A percentile compares a stretch with the other conserved stretches of the same genome.
phyloP scores from a whole-genome alignment of 1,284 basidiomycete genomes.

The Fomitopsis betulina region DNA sequence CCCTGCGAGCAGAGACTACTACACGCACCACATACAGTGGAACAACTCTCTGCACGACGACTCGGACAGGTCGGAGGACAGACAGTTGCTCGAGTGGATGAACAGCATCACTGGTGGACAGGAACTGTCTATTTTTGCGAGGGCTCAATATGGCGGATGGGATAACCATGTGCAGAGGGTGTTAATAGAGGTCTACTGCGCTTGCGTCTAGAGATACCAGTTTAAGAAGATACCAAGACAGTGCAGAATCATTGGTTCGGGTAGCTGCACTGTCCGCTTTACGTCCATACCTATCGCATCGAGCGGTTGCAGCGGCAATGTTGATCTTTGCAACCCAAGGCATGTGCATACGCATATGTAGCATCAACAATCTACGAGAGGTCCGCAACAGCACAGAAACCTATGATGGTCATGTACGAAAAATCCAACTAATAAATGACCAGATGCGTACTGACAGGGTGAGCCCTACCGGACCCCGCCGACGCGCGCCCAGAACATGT shows the following conservation, averaged over 20 bases:
- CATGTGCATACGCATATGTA: too few relatives aligned
- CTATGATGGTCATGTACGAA: too few relatives aligned
- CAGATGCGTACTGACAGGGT: too few relatives aligned
- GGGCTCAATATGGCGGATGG: neutral
- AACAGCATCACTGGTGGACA: neutral
- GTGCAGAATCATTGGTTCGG: too few relatives aligned
- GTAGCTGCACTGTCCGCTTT: too few relatives aligned
- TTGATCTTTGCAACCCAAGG: too few relatives aligned
- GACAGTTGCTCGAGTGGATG: neutral
- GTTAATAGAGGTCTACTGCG: neutral
- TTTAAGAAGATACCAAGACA: too few relatives aligned
- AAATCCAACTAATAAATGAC: too few relatives aligned
- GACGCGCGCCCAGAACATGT: constrained; percentile 86
- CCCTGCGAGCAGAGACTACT: neutral
- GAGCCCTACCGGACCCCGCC: constrained; percentile 48
- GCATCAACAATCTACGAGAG: too few relatives aligned
- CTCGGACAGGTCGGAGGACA: neutral
- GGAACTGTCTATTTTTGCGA: neutral
- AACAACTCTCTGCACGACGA: neutral
- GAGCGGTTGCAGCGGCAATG: too few relatives aligned
- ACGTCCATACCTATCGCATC: too few relatives aligned
- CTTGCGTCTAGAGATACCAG: neutral
- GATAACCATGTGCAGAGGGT: neutral
- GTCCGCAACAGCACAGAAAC: too few relatives aligned
- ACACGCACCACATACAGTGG: neutral